Evolutionary conservation across 164 flowering plant genomes (phyloP), one percentile per base, ranked within the genome.

Genomic region (Protea cynaroides): DNA sequence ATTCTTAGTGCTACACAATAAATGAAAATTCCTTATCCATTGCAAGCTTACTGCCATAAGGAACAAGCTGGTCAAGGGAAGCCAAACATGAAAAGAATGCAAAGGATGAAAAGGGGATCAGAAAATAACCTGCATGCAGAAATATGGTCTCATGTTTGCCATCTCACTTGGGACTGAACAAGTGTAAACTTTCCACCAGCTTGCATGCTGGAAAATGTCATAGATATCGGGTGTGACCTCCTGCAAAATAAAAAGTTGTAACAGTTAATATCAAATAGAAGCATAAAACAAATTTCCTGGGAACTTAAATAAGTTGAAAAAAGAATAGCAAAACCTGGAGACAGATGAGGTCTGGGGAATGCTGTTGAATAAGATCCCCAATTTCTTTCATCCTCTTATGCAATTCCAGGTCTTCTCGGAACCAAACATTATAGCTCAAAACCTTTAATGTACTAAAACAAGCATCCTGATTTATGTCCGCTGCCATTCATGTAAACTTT

Each of bases 381-480:
- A 95, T 56, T 36, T 94, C 87, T 78, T 78, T 76, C 97, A 95
- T 95, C 79, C 99, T 89, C 64, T 75, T 68, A 53, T 72, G 70
- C 76, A 92, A 13, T 80, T 92, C 97, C 71, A 95, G 40, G 70
- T 95, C 97, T 71, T 91, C 97, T 15, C 89, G 77, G 53, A 95
- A 95, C 99, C 97, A 95, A 59, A 95, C 86, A 73, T 95, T 95
- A 59, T 95, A 95, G 65, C 76, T 87, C 81, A 95, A 58, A 64
- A 95, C 75, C 84, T 86, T 89, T 70, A 84, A 58, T 13, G 73
- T 40, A 22, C 53, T 56, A n/a, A 34, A 44, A 40, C 24, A 60
- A 61, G 65, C 34, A 29, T 61, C 60, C 18, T 69, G 49, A 51
- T 58, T 56, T 46, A 55, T 61, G 17, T 65, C 76, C 62, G 65